phyloP scores from a whole-genome alignment of 2,329 filamentous ascomycete species.

The Aspergillus hortae region DNA sequence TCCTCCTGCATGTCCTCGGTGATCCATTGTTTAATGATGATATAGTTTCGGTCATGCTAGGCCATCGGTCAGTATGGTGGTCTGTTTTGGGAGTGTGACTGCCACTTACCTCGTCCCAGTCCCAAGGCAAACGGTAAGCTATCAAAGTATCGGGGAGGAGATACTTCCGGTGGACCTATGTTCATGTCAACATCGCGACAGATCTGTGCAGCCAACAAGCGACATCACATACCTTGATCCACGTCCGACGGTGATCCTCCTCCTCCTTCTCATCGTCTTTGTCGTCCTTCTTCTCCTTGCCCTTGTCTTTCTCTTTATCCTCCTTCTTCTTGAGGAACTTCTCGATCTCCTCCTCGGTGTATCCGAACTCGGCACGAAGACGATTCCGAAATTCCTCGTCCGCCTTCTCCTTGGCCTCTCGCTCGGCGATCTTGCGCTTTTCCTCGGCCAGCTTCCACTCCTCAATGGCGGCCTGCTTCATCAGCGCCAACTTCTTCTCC shows the following conservation, averaged over 20 bases:
- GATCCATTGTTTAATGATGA: conserved; percentile 72
- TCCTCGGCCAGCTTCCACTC: conserved; percentile 35
- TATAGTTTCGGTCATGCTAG: conserved; percentile 61
- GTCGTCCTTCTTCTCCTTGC: conserved; percentile 37
- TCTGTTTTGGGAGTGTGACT: neutral
- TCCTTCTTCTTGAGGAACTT: conserved; percentile 39
- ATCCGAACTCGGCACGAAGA: conserved; percentile 38
- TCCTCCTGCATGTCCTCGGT: conserved; percentile 67
- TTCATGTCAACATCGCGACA: neutral
- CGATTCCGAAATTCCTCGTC: conserved; percentile 35
- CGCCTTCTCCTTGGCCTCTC: conserved; percentile 29
- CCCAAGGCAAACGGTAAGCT: conserved; percentile 45
- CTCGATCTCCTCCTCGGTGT: conserved; percentile 42
- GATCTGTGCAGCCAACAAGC: conserved; percentile 5
- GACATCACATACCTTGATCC: conserved; percentile 38
- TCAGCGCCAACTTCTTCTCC: conserved; percentile 26
- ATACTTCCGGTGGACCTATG: conserved; percentile 44
- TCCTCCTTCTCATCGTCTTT: conserved; percentile 31
- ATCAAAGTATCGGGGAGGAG: conserved; percentile 46
- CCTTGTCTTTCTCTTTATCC: conserved; percentile 22
- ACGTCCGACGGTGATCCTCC: conserved; percentile 34
- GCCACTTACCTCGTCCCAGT: conserved; percentile 43
- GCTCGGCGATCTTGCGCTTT: conserved; percentile 23
- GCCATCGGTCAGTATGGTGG: conserved; percentile 2
- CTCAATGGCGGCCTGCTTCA: conserved; percentile 41